These are phyloP conservation scores for Cyberlindnera japonica DNA, from an alignment of 805 yeast species.

Conservation along the genomic window DNA sequence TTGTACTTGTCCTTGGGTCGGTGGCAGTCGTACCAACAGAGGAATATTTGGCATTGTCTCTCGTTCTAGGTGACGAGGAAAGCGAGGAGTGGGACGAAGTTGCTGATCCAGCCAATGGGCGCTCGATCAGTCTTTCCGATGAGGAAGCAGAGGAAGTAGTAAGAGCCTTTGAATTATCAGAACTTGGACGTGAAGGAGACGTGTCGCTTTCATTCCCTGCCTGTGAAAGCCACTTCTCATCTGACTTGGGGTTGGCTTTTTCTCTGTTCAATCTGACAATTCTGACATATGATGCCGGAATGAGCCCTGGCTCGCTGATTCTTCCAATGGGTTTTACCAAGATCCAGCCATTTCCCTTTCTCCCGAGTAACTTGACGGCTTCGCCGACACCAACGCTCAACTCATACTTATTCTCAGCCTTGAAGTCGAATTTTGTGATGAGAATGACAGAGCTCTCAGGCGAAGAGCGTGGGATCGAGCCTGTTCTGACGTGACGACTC, in stretches of 20 bases:
- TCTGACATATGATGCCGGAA: conserved; percentile 48
- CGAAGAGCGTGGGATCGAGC: conserved; percentile 11
- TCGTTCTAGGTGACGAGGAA: conserved; percentile 2
- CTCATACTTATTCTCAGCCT: conserved; percentile 42
- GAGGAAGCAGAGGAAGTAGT: no score
- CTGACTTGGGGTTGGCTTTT: conserved; percentile 14
- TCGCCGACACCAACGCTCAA: conserved; percentile 47
- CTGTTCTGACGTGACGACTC: background rate
- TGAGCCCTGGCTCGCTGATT: conserved; percentile 43
- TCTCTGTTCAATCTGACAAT: conserved; percentile 41
- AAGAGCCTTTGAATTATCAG: no score
- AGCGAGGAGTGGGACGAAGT: conserved; percentile 1
- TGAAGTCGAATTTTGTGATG: conserved; percentile 43
- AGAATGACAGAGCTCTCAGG: conserved; percentile 30
- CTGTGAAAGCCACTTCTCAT: conserved; percentile 21
- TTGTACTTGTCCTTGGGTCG: conserved; percentile 1
- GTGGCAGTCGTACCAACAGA: conserved; percentile 7
- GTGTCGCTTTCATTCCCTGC: conserved; percentile 3
- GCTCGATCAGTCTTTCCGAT: conserved; percentile 1
- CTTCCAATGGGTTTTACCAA: conserved; percentile 52
- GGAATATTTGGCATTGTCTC: conserved; percentile 8
- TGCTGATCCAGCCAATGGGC: conserved; percentile 3
- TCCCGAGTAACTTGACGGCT: conserved; percentile 45
- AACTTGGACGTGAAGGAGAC: no score
- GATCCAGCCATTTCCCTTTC: conserved; percentile 51